Percentiles rank a stretch among this genome's conserved stretches.
These are phyloP conservation scores for Sechiopsis laciniata DNA, from an alignment of 306 rosid genomes.

Conservation along the genomic window DNA sequence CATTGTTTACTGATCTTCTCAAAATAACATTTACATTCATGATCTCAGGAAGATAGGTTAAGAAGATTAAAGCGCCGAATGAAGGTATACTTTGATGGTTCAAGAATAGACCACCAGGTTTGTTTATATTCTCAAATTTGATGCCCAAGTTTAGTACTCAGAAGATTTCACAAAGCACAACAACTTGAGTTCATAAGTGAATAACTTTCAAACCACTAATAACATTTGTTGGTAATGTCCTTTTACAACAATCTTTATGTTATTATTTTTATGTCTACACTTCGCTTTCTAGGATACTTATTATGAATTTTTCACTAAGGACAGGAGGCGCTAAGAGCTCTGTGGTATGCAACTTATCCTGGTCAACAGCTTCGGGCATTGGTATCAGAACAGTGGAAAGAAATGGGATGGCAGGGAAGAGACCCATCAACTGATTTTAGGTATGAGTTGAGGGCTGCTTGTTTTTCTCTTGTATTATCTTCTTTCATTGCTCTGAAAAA, in stretches of 20 bases:
- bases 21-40: not conserved
- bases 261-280: not conserved
- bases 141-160: not conserved
- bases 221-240: not conserved
- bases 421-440: constrained; percentile 96
- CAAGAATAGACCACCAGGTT: constrained; percentile 76
- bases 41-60: constrained; percentile 26
- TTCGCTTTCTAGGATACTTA: constrained; percentile 22
- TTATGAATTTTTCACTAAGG: constrained; percentile 27
- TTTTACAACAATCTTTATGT: not conserved
- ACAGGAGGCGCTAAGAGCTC: constrained; percentile 79
- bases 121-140: constrained; percentile 5
- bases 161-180: not conserved
- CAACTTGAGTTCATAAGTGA: not conserved
- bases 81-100: constrained; percentile 67
- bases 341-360: constrained; percentile 74
- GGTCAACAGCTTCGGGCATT: constrained; percentile 64
- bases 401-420: constrained; percentile 98
- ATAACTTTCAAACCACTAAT: not conserved
- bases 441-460: constrained; percentile 21
- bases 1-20: not conserved
- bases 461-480: constrained; percentile 9
- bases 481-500: constrained; percentile 3
- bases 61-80: constrained; percentile 54
- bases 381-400: constrained; percentile 93